Percentiles rank a stretch among this genome's conserved stretches.
Evolutionary conservation across 768 basidiomycete genomes (phyloP).

Genomic region (Auriscalpium vulgare): DNA sequence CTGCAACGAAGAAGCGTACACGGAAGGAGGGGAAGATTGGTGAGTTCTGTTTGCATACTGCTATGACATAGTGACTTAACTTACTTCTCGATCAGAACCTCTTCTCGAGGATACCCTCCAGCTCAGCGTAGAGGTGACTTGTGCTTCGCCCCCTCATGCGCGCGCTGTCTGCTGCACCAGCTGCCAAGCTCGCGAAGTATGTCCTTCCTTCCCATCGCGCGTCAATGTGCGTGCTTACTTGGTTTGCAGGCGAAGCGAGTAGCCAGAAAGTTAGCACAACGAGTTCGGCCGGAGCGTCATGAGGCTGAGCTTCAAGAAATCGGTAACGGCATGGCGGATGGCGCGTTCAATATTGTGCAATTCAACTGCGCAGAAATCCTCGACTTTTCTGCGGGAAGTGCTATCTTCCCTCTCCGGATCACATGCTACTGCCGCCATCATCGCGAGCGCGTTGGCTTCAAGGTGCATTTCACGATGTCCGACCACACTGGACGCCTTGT

Average conservation of each 20-base stretch:
- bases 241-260: constrained; percentile 70
- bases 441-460: constrained; percentile 93
- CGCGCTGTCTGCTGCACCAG: constrained; percentile 79
- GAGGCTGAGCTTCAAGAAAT: constrained; percentile 63
- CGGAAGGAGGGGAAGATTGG: constrained; percentile 82
- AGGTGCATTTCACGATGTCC: constrained; percentile 80
- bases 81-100: constrained; percentile 40
- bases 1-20: constrained; percentile 77
- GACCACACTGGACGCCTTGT: constrained; percentile 74
- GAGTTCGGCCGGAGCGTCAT: constrained; percentile 69
- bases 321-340: constrained; percentile 47
- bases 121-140: constrained; percentile 67
- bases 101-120: constrained; percentile 61
- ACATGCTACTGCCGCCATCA: constrained; percentile 99
- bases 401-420: constrained; percentile 86
- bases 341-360: constrained; percentile 80
- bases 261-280: constrained; percentile 80
- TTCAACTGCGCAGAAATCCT: constrained; percentile 92
- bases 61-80: constrained; percentile 1
- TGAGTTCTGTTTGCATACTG: constrained; percentile 22
- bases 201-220: background rate
- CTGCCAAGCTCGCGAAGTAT: constrained; percentile 80
- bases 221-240: constrained; percentile 5
- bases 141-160: constrained; percentile 71
- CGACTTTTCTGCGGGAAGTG: constrained; percentile 82